Base-by-base conservation (phyloP, 1,284 basidiomycete species). In the Papiliotrema nemorosa region DNA sequence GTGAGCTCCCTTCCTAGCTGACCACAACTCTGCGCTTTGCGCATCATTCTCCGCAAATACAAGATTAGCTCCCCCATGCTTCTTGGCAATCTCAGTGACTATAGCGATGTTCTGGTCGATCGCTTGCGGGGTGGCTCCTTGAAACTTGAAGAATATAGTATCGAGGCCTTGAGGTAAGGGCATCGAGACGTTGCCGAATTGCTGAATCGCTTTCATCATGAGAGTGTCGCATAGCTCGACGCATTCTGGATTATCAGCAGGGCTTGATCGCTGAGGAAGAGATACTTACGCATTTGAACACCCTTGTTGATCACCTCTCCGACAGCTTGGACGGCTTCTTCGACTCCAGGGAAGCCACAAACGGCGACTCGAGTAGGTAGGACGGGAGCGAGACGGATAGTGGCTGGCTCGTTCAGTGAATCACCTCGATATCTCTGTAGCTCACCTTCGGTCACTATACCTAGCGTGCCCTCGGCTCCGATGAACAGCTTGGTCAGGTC, bases 401-500 rank as follows among this genome's bases (percentile, higher is more conserved):
- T 92, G 0, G 85, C 88, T 73, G 29, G n/a, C n/a, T n/a, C n/a
- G n/a, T n/a, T n/a, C n/a, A n/a, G n/a, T 27, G 13, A 41, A 9
- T 39, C 31, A 13, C 41, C 27, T 25, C 18, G 5, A 16, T 4
- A n/a, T 14, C 36, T 16, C 13, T 22, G 2, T 12, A 12, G 50
- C 49, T 20, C 52, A 85, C 86, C 84, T 79, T 94, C 91, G 0
- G 89, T 92, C 22, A 96, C 81, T 49, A 97, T 88, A 0, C 92
- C 92, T 22, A 96, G 75, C 0, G 91, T 96, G 0, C 92, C 92
- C 68, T 97, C 92, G 0, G 90, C 88, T 21, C 92, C 91, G 47
- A 94, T 87, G 73, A 97, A 96, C 20, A 96, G 74, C 62, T 92
- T 90, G 0, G 90, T 91, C 3, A 83, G 78, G 62, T 97, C 90